Evolutionary conservation across 306 rosid genomes (phyloP).

Genomic region (Castanea mollissima): DNA sequence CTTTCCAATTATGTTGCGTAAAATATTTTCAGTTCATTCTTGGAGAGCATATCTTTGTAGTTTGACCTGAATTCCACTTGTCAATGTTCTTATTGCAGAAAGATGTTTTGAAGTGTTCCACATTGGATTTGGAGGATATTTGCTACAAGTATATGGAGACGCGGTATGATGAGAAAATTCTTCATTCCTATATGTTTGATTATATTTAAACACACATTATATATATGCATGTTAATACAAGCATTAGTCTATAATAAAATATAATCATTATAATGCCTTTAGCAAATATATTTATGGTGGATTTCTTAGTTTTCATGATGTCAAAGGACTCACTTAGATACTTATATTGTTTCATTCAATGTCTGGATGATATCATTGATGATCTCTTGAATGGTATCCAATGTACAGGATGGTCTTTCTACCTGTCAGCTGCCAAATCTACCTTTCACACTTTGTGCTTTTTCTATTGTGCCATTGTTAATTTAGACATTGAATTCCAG

Average conservation of each 20-base stretch:
- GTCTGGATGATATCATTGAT: too few species aligned
- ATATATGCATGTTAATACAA: background rate
- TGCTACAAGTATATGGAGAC: slow-evolving; percentile 47
- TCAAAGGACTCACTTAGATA: background rate
- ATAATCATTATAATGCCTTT: background rate
- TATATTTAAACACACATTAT: background rate
- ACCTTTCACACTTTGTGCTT: background rate
- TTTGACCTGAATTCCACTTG: background rate
- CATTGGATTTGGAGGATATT: slow-evolving; percentile 47
- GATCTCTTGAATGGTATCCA: too few species aligned
- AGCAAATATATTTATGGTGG: background rate
- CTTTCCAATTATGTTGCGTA: background rate
- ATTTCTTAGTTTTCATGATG: background rate
- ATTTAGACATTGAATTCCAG: background rate
- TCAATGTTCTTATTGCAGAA: slow-evolving; percentile 31
- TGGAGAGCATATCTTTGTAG: background rate
- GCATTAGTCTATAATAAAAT: background rate
- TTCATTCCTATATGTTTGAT: background rate
- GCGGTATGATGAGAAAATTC: slow-evolving; percentile 37
- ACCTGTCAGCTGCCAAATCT: background rate
- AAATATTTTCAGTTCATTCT: background rate
- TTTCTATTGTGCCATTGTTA: background rate
- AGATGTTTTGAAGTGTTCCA: slow-evolving; percentile 23
- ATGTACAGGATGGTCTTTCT: background rate
- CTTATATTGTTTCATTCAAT: too few species aligned